Evolutionary conservation across 345 rosid species (phyloP).

Genomic region (Eucalyptus tenuipes): DNA sequence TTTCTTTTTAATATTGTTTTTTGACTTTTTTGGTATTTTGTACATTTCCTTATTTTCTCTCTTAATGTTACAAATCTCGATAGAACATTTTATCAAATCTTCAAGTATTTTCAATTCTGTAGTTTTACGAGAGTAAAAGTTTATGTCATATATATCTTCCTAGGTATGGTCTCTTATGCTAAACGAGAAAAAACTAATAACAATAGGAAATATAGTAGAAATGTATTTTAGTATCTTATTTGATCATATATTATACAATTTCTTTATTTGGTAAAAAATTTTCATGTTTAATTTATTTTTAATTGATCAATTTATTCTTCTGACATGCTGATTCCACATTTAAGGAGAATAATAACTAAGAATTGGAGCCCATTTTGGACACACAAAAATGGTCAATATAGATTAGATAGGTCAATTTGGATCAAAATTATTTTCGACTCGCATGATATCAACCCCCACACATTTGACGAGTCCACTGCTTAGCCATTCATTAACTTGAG

Average conservation of each 20-base stretch:
- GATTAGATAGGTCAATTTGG: not conserved
- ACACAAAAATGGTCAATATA: not conserved
- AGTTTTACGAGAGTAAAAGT: not conserved
- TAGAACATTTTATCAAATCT: not conserved
- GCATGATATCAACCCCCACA: rapidly evolving
- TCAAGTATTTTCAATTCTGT: not conserved
- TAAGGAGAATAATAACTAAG: not conserved
- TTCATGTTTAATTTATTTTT: not conserved
- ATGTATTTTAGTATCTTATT: not conserved
- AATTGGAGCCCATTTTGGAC: not conserved
- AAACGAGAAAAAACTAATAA: not conserved
- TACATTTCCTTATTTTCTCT: not conserved
- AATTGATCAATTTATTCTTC: not conserved
- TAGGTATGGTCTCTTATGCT: not conserved
- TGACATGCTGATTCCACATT: not conserved
- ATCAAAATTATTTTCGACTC: not conserved
- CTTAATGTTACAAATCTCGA: not conserved
- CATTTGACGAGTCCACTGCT: not conserved
- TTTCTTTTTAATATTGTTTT: not conserved
- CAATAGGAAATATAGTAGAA: not conserved
- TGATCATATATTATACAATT: not conserved
- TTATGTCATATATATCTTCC: not conserved
- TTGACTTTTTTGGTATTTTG: not conserved
- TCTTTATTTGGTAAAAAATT: not conserved
- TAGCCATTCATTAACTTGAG: not conserved